Conservation (phyloP, 805 yeast species). For the Candida adriatica region DNA sequence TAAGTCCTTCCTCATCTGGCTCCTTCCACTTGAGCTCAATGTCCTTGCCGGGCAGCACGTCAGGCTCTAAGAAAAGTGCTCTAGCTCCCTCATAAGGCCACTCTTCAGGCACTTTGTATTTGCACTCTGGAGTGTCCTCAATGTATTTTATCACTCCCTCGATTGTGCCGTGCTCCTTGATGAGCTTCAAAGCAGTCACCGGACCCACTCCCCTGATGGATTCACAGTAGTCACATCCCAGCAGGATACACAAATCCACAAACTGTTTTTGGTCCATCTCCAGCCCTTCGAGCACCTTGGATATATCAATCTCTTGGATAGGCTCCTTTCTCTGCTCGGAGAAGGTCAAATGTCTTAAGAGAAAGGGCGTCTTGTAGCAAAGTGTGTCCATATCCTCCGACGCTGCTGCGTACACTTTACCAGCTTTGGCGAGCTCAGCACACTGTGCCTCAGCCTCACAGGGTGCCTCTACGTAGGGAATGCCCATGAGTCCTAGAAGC, state of each 20-base stretch:
- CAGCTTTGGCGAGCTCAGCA: slow-evolving; percentile 83
- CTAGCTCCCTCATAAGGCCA: slow-evolving; percentile 93
- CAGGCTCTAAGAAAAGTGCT: slow-evolving; percentile 76
- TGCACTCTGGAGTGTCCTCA: slow-evolving; percentile 50
- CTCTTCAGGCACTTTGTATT: slow-evolving; percentile 82
- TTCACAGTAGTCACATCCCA: slow-evolving; percentile 97
- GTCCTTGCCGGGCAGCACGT: slow-evolving; percentile 55
- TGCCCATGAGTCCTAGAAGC: slow-evolving; percentile 82
- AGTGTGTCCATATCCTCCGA: slow-evolving; percentile 98
- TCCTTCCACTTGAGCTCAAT: slow-evolving; percentile 77
- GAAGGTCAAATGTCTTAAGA: slow-evolving; percentile 86
- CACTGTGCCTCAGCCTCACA: slow-evolving; percentile 99
- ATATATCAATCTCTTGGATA: slow-evolving; percentile 71
- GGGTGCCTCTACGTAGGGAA: slow-evolving; percentile 90
- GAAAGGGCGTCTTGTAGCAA: slow-evolving; percentile 79
- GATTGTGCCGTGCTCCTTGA: slow-evolving; percentile 75
- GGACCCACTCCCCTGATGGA: slow-evolving; percentile 96
- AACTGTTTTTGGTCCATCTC: slow-evolving; percentile 69
- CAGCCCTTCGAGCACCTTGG: slow-evolving; percentile 65
- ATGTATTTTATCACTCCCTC: slow-evolving; percentile 72
- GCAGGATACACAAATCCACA: slow-evolving; percentile 83
- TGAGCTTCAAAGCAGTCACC: slow-evolving; percentile 82
- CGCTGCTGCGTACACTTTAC: slow-evolving; percentile 95
- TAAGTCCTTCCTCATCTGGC: slow-evolving; percentile 80
- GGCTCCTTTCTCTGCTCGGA: slow-evolving; percentile 93